Percentiles rank a stretch among this genome's conserved stretches.
Evolutionary conservation across 345 rosid species (phyloP).

Genomic region (Populus euphratica): DNA sequence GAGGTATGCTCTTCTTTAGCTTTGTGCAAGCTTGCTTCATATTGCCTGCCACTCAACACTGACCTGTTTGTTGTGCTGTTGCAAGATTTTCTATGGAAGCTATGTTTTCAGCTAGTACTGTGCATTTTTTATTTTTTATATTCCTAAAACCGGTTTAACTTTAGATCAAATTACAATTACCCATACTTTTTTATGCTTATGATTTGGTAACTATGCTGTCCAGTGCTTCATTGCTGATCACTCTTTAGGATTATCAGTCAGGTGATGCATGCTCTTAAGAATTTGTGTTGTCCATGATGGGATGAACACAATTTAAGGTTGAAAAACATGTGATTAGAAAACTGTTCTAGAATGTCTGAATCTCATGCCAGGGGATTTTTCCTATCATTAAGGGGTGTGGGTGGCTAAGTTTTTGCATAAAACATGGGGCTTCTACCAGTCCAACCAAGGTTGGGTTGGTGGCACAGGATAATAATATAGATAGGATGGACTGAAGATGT

Average conservation of each 20-base stretch:
- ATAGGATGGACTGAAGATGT: not conserved
- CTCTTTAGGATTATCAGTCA: not conserved
- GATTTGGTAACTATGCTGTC: not conserved
- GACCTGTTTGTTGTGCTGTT: not conserved
- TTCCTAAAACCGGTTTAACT: not conserved
- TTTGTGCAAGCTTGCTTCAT: not conserved
- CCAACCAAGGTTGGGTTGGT: not conserved
- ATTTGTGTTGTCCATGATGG: not conserved
- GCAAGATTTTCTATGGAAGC: not conserved
- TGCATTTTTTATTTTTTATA: not conserved
- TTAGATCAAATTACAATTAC: not conserved
- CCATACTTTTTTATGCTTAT: too few species aligned
- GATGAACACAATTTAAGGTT: not conserved
- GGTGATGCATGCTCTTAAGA: not conserved
- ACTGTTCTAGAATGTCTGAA: not conserved
- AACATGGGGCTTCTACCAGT: not conserved
- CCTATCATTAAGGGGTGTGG: too few species aligned
- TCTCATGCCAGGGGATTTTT: not conserved
- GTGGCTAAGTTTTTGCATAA: not conserved
- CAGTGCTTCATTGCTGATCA: not conserved
- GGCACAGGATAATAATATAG: not conserved
- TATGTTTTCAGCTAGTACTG: not conserved
- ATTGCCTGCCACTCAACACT: not conserved
- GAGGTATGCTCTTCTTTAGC: conserved; percentile 47
- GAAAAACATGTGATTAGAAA: not conserved